Percentiles rank a stretch among this genome's conserved stretches.
Conservation (phyloP, 1,139 yeast species). For the Martiniozyma asiatica region DNA sequence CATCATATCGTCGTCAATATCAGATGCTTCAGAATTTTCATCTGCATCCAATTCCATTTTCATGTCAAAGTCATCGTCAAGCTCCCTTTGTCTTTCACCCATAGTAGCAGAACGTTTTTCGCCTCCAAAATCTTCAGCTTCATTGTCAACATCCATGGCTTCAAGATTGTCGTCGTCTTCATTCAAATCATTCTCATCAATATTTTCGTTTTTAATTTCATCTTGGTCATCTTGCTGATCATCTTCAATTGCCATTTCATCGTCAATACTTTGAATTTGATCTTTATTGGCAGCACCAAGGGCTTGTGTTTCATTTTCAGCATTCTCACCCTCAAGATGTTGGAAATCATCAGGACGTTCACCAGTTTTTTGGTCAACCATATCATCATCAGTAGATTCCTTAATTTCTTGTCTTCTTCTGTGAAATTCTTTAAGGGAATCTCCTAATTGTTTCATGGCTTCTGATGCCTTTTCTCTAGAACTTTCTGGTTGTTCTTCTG, state of each 20-base stretch:
- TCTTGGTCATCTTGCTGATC: conserved; percentile 29
- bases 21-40: conserved; percentile 25
- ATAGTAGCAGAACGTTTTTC: conserved; percentile 41
- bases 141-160: conserved; percentile 15
- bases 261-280: conserved; percentile 66
- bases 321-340: conserved; percentile 76
- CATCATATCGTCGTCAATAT: conserved; percentile 21
- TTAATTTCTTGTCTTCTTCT: conserved; percentile 80
- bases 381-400: conserved; percentile 40
- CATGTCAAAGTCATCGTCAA: conserved; percentile 19
- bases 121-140: conserved; percentile 34
- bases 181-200: conserved; percentile 16
- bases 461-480: conserved; percentile 69
- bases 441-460: conserved; percentile 79
- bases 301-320: conserved; percentile 77
- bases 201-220: conserved; percentile 11
- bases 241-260: conserved; percentile 79
- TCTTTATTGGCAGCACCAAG: conserved; percentile 82
- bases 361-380: conserved; percentile 41
- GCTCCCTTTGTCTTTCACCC: conserved; percentile 33
- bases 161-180: conserved; percentile 13
- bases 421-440: conserved; percentile 81
- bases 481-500: conserved; percentile 35
- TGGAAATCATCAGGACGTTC: conserved; percentile 82
- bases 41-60: conserved; percentile 26